Conservation (phyloP, 1,284 basidiomycete genomes). For the Irpex sp. region DNA sequence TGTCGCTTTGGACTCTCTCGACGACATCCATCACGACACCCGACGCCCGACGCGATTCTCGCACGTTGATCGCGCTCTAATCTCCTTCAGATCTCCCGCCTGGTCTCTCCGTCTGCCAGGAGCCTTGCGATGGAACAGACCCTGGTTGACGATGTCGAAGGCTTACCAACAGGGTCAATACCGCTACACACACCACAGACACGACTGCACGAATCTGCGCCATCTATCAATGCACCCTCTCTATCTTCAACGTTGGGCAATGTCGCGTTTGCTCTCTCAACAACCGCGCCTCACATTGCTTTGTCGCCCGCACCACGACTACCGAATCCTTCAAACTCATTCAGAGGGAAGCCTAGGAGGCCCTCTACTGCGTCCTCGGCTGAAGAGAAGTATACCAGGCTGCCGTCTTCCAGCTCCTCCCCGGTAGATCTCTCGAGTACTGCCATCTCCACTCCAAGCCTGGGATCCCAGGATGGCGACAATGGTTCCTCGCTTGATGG, state of each 20-base stretch:
- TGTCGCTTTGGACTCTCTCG: not conserved
- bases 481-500: not conserved
- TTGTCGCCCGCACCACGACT: conserved; percentile 20
- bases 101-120: not conserved
- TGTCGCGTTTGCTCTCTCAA: conserved; percentile 17
- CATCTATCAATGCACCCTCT: conserved; percentile 9
- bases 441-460: conserved; percentile 11
- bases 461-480: conserved; percentile 6
- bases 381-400: conserved; percentile 22
- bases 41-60: not conserved
- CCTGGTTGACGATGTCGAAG: not conserved
- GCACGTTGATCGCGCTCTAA: not conserved
- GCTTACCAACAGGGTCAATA: not conserved
- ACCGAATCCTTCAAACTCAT: conserved; percentile 10
- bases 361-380: conserved; percentile 43
- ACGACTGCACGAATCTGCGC: not conserved
- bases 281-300: conserved; percentile 21
- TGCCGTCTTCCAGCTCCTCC: conserved; percentile 21
- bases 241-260: conserved; percentile 10
- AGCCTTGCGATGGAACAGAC: not conserved
- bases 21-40: not conserved
- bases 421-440: conserved; percentile 17
- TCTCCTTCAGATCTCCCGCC: not conserved
- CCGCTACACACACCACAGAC: not conserved
- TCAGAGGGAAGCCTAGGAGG: conserved; percentile 24